Evolutionary conservation across 495 filamentous ascomycete genomes (phyloP).

Genomic region (Trichoderma reesei): DNA sequence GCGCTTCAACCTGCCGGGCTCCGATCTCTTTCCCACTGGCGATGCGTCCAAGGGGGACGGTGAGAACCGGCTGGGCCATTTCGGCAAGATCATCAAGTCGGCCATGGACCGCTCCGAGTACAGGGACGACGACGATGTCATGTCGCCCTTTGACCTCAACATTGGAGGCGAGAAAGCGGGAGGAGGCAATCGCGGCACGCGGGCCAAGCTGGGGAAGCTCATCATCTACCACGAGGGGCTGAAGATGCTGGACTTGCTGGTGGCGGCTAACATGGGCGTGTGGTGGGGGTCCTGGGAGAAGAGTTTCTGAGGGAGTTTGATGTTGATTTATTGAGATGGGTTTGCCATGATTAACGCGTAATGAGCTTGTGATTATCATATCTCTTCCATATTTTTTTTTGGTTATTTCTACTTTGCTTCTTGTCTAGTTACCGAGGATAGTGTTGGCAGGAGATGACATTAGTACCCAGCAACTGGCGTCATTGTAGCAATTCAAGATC

Average conservation of each 20-base stretch:
- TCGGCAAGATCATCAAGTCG: conserved; percentile 22
- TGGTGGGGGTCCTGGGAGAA: conserved; percentile 88
- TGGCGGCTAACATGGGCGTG: conserved; percentile 81
- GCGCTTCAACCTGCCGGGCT: conserved; percentile 72
- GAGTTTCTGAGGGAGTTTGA: conserved; percentile 19
- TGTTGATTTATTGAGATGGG: background rate
- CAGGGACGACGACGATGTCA: conserved; percentile 24
- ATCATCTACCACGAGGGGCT: conserved; percentile 84
- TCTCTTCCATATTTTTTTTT: background rate
- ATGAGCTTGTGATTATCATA: background rate
- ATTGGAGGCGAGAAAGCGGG: conserved; percentile 69
- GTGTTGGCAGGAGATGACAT: background rate
- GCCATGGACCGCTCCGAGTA: background rate
- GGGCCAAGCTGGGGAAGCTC: conserved; percentile 87
- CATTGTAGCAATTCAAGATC: conserved; percentile 5
- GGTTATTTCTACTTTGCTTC: background rate
- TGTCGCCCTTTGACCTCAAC: conserved; percentile 50
- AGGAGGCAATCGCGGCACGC: conserved; percentile 71
- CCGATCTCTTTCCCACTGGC: conserved; percentile 20
- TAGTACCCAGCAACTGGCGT: too few relatives aligned
- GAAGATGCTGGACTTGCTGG: conserved; percentile 90
- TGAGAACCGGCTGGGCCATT: conserved; percentile 20
- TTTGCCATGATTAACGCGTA: background rate
- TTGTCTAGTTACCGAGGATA: background rate
- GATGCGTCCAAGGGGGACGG: conserved; percentile 20